Evolutionary conservation across 139 green algal species (phyloP).

Genomic region (Chlorella sp.): DNA sequence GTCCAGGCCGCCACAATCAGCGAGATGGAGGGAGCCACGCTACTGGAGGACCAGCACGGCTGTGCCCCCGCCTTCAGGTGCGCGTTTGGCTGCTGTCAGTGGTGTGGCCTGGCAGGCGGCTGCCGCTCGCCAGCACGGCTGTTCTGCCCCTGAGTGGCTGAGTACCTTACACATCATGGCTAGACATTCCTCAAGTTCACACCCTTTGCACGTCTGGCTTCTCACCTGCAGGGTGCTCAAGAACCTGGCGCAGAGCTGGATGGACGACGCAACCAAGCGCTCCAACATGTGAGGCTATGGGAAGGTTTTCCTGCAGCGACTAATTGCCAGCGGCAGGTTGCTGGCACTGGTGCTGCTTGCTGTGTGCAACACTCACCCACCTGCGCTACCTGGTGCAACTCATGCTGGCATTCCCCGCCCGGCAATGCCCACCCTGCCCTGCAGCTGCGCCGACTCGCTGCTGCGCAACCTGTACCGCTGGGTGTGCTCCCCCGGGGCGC

Average conservation of each 20-base stretch:
- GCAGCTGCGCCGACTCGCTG: conserved; percentile 68
- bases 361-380: not conserved
- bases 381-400: not conserved
- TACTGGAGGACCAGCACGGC: conserved; percentile 51
- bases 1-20: conserved; percentile 60
- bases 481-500: conserved; percentile 70
- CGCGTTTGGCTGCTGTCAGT: not conserved
- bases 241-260: conserved; percentile 74
- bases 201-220: not conserved
- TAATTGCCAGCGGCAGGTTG: not conserved
- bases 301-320: too few species aligned
- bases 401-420: not conserved
- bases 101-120: not conserved
- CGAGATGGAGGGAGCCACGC: conserved; percentile 73
- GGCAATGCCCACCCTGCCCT: not conserved
- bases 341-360: not conserved
- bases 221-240: conserved; percentile 54
- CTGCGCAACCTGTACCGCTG: conserved; percentile 87
- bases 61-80: conserved; percentile 58
- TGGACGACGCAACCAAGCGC: conserved; percentile 70
- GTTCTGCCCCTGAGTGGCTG: too few species aligned
- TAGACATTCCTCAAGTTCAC: not conserved
- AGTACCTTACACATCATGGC: not conserved
- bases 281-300: conserved; percentile 69
- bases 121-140: not conserved